Evolutionary conservation across 2,329 filamentous ascomycete species (phyloP).

Genomic region (Didymella glomerata): DNA sequence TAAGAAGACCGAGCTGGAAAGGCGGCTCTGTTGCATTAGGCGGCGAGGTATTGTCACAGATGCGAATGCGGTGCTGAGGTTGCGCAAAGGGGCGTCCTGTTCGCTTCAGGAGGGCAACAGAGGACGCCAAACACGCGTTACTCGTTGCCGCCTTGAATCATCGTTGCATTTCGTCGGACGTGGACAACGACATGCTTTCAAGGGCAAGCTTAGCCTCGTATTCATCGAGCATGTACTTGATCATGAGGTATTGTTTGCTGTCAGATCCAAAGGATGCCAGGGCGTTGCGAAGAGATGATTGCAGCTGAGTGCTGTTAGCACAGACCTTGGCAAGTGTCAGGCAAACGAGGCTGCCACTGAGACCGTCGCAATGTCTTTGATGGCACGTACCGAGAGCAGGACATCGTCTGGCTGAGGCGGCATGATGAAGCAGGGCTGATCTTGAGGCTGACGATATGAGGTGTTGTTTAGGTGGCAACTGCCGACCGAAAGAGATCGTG

Average conservation of each 20-base stretch:
- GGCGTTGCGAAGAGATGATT: conserved; percentile 48
- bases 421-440: conserved; percentile 23
- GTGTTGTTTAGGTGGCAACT: neutral
- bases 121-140: neutral
- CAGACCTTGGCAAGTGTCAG: neutral
- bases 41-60: neutral
- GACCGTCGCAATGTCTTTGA: neutral
- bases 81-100: neutral
- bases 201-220: conserved; percentile 40
- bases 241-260: conserved; percentile 42
- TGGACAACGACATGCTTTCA: conserved; percentile 11
- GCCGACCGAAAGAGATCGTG: neutral
- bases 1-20: neutral
- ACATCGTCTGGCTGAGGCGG: conserved; percentile 37
- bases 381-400: conserved; percentile 37
- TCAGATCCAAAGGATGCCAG: conserved; percentile 43
- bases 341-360: neutral
- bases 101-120: neutral
- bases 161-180: neutral
- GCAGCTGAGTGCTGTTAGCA: conserved; percentile 31
- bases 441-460: conserved; percentile 1
- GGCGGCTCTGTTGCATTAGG: neutral
- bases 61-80: neutral
- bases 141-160: neutral
- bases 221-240: conserved; percentile 46